Conservation (phyloP, 768 basidiomycete species). For the Pleurotus tuoliensis region DNA sequence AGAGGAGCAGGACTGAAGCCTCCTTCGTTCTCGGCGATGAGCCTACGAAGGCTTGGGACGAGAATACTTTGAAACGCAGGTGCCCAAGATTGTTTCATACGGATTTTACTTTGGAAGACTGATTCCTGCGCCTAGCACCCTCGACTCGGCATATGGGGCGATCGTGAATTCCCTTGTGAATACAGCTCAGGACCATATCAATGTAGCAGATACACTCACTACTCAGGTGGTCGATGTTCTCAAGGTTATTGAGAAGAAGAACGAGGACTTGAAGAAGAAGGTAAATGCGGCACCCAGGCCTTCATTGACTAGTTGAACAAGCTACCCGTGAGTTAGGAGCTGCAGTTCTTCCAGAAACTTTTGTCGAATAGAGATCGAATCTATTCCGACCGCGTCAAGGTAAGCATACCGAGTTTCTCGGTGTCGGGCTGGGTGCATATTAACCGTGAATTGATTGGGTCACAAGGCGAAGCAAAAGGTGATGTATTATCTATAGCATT, state of each 20-base stretch:
- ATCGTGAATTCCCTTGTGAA: slow-evolving; percentile 58
- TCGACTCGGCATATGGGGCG: slow-evolving; percentile 67
- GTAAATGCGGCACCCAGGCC: slow-evolving; percentile 26
- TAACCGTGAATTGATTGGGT: slow-evolving; percentile 4
- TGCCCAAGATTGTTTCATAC: slow-evolving; percentile 19
- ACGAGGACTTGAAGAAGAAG: slow-evolving; percentile 68
- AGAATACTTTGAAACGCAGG: slow-evolving; percentile 53
- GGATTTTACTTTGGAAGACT: too few relatives aligned
- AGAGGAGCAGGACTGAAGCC: slow-evolving; percentile 56
- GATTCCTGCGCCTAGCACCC: slow-evolving; percentile 42
- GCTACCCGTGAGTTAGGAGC: slow-evolving; percentile 42
- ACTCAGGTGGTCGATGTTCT: slow-evolving; percentile 63
- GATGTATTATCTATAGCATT: neutral
- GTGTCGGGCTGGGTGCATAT: slow-evolving; percentile 6
- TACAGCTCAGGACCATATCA: slow-evolving; percentile 66
- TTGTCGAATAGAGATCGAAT: slow-evolving; percentile 65
- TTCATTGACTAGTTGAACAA: too few relatives aligned
- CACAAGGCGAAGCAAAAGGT: slow-evolving; percentile 64
- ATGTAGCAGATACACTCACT: slow-evolving; percentile 57
- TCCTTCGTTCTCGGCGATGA: slow-evolving; percentile 61
- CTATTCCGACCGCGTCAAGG: slow-evolving; percentile 70
- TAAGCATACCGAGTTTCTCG: slow-evolving; percentile 22
- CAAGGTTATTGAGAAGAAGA: slow-evolving; percentile 53
- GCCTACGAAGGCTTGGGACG: slow-evolving; percentile 60
- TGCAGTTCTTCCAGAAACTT: slow-evolving; percentile 66